Conservation (phyloP, 768 basidiomycete species). For the Pulveroboletus sp. region DNA sequence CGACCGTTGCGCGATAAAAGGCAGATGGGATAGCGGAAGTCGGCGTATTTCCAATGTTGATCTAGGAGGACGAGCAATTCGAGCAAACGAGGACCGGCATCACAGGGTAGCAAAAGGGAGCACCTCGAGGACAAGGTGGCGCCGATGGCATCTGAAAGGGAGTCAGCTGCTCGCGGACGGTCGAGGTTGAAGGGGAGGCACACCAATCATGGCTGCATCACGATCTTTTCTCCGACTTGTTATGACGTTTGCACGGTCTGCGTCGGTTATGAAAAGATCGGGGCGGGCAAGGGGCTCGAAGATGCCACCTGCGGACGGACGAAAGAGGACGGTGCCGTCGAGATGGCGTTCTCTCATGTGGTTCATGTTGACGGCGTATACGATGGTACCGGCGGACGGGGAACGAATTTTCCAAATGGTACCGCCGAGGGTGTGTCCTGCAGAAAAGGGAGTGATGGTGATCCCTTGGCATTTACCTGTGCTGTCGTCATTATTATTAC, state of each 20-base stretch:
- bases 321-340: constrained; percentile 86
- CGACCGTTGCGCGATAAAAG: constrained; percentile 86
- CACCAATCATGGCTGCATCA: constrained; percentile 84
- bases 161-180: neutral
- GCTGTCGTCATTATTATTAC: neutral
- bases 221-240: constrained; percentile 88
- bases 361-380: constrained; percentile 94
- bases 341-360: constrained; percentile 95
- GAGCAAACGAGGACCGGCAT: constrained; percentile 90
- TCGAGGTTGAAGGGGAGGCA: constrained; percentile 12
- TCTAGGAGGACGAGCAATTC: constrained; percentile 95
- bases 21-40: constrained; percentile 83
- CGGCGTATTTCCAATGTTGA: constrained; percentile 94
- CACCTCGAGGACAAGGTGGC: constrained; percentile 76
- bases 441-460: constrained; percentile 92
- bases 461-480: constrained; percentile 86
- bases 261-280: constrained; percentile 92
- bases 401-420: constrained; percentile 99
- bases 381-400: constrained; percentile 89
- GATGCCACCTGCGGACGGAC: constrained; percentile 67
- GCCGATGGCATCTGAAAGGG: constrained; percentile 72
- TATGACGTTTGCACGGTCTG: constrained; percentile 75
- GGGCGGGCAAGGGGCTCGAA: constrained; percentile 86
- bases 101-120: constrained; percentile 87
- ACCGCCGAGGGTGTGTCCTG: constrained; percentile 93